Evolutionary conservation across 495 filamentous ascomycete genomes (phyloP).

Genomic region (Penicillium coprophilum): DNA sequence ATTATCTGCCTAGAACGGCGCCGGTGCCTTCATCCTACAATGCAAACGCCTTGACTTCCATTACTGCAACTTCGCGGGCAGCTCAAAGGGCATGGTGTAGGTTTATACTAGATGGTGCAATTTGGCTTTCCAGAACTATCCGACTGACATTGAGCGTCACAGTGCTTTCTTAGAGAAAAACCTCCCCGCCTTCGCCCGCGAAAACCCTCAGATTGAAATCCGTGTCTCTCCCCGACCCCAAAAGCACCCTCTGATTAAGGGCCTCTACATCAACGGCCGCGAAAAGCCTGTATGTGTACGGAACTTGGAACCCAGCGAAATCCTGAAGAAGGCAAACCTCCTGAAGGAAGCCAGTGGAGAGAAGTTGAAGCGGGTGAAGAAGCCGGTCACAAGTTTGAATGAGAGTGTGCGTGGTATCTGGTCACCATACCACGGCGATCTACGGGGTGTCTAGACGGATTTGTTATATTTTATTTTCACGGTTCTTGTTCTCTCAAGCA

Average conservation of each 20-base stretch:
- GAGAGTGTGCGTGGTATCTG: constrained; percentile 93
- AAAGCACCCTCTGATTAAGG: constrained; percentile 83
- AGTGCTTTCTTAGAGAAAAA: constrained; percentile 77
- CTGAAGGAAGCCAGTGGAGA: constrained; percentile 83
- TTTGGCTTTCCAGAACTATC: background rate
- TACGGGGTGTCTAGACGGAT: constrained; percentile 41
- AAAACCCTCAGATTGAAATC: constrained; percentile 89
- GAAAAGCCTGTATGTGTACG: constrained; percentile 85
- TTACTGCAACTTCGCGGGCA: constrained; percentile 94
- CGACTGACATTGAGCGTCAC: constrained; percentile 7
- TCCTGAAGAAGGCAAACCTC: constrained; percentile 76
- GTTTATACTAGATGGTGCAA: constrained; percentile 24
- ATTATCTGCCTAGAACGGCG: constrained; percentile 69
- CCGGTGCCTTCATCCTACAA: constrained; percentile 95
- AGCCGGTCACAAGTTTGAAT: constrained; percentile 82
- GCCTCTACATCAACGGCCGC: constrained; percentile 85
- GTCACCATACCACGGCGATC: constrained; percentile 82
- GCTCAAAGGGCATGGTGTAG: constrained; percentile 92
- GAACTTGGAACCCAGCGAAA: constrained; percentile 76
- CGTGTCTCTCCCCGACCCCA: constrained; percentile 81
- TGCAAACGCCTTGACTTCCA: constrained; percentile 94
- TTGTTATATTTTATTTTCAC: constrained; percentile 29
- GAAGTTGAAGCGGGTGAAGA: constrained; percentile 75
- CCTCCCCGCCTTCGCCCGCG: constrained; percentile 71
- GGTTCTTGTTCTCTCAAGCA: constrained; percentile 20